Conservation (phyloP, 2,329 filamentous ascomycete species). For the Dothideomycetidae sp. region DNA sequence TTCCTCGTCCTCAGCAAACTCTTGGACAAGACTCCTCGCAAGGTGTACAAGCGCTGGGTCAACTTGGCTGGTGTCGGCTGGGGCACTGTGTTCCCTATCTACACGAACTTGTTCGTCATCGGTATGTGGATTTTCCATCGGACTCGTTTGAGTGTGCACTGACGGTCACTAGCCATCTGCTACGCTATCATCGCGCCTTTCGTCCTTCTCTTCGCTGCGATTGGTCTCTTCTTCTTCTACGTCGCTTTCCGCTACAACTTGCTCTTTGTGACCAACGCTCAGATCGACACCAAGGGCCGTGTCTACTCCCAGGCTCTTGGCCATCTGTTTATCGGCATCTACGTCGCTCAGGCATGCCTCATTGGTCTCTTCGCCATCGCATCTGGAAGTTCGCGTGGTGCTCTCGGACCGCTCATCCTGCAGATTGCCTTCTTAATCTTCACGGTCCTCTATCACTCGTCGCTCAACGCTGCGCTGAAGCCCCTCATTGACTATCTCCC, state of each 20-base stretch:
- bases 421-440: constrained; percentile 67
- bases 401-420: constrained; percentile 53
- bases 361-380: constrained; percentile 67
- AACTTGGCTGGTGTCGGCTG: constrained; percentile 60
- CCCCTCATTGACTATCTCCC: constrained; percentile 70
- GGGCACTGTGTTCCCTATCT: constrained; percentile 70
- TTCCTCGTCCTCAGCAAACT: constrained; percentile 61
- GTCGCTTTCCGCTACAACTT: constrained; percentile 83
- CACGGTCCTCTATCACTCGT: constrained; percentile 60
- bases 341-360: constrained; percentile 68
- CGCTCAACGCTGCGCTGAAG: constrained; percentile 55
- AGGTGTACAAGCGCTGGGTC: constrained; percentile 67
- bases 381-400: constrained; percentile 35
- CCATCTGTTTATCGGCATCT: constrained; percentile 71
- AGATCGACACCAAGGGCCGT: constrained; percentile 75
- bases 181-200: constrained; percentile 81
- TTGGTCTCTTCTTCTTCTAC: constrained; percentile 70
- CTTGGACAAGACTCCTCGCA: constrained; percentile 63
- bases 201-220: constrained; percentile 65
- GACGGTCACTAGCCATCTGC: constrained; percentile 45
- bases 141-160: not conserved
- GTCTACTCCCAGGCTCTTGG: constrained; percentile 79
- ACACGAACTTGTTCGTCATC: constrained; percentile 68
- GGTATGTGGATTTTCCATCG: constrained; percentile 32
- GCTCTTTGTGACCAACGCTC: constrained; percentile 68